Evolutionary conservation across 768 basidiomycete species (phyloP), one percentile per base, ranked within the genome.

Genomic region (Lepiota brunneoincarnata): DNA sequence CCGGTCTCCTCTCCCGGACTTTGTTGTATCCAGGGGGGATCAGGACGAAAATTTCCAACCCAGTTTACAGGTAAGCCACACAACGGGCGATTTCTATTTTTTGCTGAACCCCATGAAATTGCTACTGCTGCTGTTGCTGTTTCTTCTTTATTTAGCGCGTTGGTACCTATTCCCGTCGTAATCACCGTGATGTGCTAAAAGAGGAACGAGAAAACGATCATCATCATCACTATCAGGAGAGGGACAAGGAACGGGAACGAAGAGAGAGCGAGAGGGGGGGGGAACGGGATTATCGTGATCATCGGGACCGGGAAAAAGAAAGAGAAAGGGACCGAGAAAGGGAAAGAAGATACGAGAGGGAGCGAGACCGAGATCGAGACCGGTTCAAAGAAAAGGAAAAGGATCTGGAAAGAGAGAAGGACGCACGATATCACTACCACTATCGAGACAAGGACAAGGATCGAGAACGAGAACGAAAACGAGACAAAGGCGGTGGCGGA

Each of bases 311-410:
- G 35, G 57, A 56, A 10, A 48, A 15, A 26, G 41, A 51, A 24
- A 44, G 23, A 48, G 53, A 53, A 7, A 58, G 35, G 21, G 54
- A 62, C 48, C 31, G 53, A 37, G 11, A 7, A 9, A n/a, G 15
- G 2, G 17, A 47, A 11, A 38, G 15, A 62, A 56, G 35, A 31
- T 9, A 31, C 31, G 31, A n/a, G n/a, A n/a, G n/a, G n/a, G n/a
- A n/a, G n/a, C n/a, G n/a, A n/a, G n/a, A n/a, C n/a, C n/a, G n/a
- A n/a, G n/a, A n/a, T n/a, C n/a, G n/a, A n/a, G n/a, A 31, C 31
- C 31, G 31, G 7, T 31, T 31, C 7, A 3, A 31, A 31, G 31
- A 31, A 6, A 31, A 31, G 11, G 31, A 31, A 4, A 31, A 6
- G 31, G 31, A 31, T 9, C 6, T 9, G 7, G 31, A 3, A 10